Conservation (phyloP, 2,329 filamentous ascomycete species). For the Calonectria multiphialidica region DNA sequence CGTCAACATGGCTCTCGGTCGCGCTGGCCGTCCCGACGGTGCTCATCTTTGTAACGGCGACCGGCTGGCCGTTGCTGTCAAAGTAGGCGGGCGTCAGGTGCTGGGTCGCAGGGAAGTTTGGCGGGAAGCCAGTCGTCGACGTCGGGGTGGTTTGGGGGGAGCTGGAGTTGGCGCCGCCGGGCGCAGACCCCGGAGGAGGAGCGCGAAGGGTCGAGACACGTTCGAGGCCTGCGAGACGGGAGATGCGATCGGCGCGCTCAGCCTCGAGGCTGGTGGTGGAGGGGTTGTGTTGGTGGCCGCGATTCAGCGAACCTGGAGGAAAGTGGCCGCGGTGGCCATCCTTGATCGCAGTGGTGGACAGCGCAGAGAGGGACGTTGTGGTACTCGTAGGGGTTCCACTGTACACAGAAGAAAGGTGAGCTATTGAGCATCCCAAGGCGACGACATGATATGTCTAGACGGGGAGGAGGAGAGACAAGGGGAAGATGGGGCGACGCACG, state of each 20-base stretch:
- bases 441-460: constrained; percentile 1
- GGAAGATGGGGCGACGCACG: constrained; percentile 69
- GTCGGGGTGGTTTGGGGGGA: constrained; percentile 65
- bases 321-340: constrained; percentile 91
- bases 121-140: constrained; percentile 58
- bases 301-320: constrained; percentile 66
- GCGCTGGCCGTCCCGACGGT: constrained; percentile 93
- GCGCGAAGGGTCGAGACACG: constrained; percentile 83
- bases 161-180: constrained; percentile 52
- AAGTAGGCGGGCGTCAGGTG: constrained; percentile 79
- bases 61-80: constrained; percentile 78
- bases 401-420: constrained; percentile 31
- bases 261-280: constrained; percentile 83
- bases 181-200: constrained; percentile 49
- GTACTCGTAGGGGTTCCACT: constrained; percentile 94
- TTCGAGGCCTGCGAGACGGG: constrained; percentile 91
- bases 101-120: constrained; percentile 52
- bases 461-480: constrained; percentile 1
- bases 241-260: constrained; percentile 94
- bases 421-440: constrained; percentile 8
- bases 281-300: constrained; percentile 69
- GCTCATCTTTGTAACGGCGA: constrained; percentile 80
- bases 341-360: constrained; percentile 96
- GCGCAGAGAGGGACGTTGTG: constrained; percentile 89
- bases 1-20: constrained; percentile 77